Evolutionary conservation across 2,329 filamentous ascomycete species (phyloP).

Genomic region (Calonectria pseudoreteaudii): DNA sequence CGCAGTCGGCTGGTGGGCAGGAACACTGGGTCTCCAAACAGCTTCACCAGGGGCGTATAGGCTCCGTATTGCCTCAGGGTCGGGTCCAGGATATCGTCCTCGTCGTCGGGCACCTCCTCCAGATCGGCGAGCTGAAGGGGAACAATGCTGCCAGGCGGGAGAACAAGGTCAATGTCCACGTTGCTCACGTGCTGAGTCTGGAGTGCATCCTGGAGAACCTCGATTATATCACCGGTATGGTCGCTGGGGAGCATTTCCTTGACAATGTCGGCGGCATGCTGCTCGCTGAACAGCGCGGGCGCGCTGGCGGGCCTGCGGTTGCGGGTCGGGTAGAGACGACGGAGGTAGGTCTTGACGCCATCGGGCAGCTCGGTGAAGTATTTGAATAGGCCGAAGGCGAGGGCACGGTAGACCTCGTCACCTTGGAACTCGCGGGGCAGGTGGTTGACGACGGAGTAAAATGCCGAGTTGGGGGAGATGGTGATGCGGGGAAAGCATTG

Average conservation of each 20-base stretch:
- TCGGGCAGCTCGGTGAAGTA: conserved; percentile 92
- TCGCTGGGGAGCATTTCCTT: conserved; percentile 87
- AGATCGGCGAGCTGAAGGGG: conserved; percentile 70
- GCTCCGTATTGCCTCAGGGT: conserved; percentile 78
- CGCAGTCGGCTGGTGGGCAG: conserved; percentile 86
- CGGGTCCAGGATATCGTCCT: conserved; percentile 75
- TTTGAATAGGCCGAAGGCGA: conserved; percentile 93
- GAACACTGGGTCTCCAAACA: conserved; percentile 87
- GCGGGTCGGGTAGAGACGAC: conserved; percentile 66
- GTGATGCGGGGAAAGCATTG: conserved; percentile 92
- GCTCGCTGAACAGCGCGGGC: conserved; percentile 83
- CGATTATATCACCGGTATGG: conserved; percentile 77
- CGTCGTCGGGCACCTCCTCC: conserved; percentile 70
- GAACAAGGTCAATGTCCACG: conserved; percentile 87
- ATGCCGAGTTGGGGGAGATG: conserved; percentile 90
- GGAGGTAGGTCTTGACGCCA: conserved; percentile 78
- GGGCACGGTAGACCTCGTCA: conserved; percentile 89
- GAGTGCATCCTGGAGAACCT: conserved; percentile 79
- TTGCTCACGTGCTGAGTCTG: conserved; percentile 86
- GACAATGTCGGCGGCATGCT: conserved; percentile 92
- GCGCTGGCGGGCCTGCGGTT: conserved; percentile 72
- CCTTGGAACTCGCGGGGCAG: conserved; percentile 95
- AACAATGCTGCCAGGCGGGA: conserved; percentile 83
- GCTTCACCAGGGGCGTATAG: conserved; percentile 80
- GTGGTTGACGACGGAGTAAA: conserved; percentile 90